These are phyloP conservation scores for Ophioceras dolichostomum DNA, from an alignment of 2,329 filamentous ascomycete genomes.

Conservation along the genomic window DNA sequence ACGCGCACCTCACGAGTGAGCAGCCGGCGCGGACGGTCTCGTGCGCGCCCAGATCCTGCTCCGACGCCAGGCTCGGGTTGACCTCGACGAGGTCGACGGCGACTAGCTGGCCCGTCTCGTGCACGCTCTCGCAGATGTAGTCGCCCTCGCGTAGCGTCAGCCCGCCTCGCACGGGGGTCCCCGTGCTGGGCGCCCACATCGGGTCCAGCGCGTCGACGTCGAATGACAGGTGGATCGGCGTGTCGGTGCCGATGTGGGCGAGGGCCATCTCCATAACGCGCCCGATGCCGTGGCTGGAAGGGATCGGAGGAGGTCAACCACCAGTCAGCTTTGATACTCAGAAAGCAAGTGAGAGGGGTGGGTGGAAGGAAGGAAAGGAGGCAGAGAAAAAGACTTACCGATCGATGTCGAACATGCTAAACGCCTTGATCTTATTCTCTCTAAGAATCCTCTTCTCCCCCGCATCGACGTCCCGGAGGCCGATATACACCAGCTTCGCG, in stretches of 20 bases:
- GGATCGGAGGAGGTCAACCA: too few species aligned
- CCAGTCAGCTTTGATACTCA: too few species aligned
- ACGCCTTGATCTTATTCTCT: conserved; percentile 86
- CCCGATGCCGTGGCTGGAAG: conserved; percentile 85
- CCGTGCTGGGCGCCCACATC: conserved; percentile 90
- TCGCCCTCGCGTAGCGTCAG: conserved; percentile 91
- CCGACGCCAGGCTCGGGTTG: conserved; percentile 57
- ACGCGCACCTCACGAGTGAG: conserved; percentile 78
- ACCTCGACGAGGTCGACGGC: conserved; percentile 77
- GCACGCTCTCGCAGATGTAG: conserved; percentile 84
- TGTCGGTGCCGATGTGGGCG: conserved; percentile 86
- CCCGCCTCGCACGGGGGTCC: conserved; percentile 86
- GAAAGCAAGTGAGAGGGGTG: too few species aligned
- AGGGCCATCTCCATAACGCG: conserved; percentile 98
- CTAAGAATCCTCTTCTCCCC: conserved; percentile 86
- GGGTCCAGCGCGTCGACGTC: conserved; percentile 95
- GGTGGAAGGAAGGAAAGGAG: too few species aligned
- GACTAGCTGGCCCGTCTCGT: conserved; percentile 65
- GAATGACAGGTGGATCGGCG: conserved; percentile 93
- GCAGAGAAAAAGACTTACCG: too few species aligned
- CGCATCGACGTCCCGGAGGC: conserved; percentile 81
- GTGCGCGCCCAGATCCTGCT: conserved; percentile 49
- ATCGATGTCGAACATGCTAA: conserved; percentile 98
- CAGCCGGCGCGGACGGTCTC: conserved; percentile 88
- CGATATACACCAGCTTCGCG: conserved; percentile 93